Evolutionary conservation across 345 rosid genomes (phyloP).

Genomic region (Garcia nutans): DNA sequence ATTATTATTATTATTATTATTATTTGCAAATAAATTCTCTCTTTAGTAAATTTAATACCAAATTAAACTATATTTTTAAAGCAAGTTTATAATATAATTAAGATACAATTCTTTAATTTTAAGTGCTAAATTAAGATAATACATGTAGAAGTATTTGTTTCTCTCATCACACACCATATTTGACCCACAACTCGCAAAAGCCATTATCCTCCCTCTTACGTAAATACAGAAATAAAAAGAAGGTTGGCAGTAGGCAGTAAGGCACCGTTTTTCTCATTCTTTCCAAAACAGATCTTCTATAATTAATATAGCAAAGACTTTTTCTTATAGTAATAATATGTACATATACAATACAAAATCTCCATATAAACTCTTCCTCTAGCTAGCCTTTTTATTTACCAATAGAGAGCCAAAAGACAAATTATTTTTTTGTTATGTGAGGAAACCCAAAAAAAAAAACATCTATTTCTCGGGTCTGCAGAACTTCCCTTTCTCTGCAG

Average conservation of each 20-base stretch:
- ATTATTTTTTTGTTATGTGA: conserved; percentile 36
- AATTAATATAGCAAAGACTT: not conserved
- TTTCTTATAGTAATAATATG: conserved; percentile 5
- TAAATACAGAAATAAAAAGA: not conserved
- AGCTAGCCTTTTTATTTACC: conserved; percentile 30
- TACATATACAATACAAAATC: not conserved
- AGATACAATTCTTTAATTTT: too few relatives aligned
- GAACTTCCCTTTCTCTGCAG: conserved; percentile 16
- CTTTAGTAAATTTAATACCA: too few relatives aligned
- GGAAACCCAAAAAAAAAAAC: conserved; percentile 34
- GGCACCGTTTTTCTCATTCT: conserved; percentile 32
- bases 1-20: too few relatives aligned
- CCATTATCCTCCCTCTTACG: conserved; percentile 22
- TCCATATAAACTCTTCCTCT: not conserved
- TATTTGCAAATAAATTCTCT: too few relatives aligned
- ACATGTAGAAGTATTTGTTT: too few relatives aligned
- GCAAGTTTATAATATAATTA: too few relatives aligned
- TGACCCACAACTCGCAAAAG: conserved; percentile 20
- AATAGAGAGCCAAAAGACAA: conserved; percentile 49
- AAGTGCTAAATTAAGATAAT: too few relatives aligned
- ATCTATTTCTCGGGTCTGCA: conserved; percentile 43
- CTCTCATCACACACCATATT: conserved; percentile 12
- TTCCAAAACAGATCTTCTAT: conserved; percentile 33
- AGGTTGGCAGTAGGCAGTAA: conserved; percentile 21
- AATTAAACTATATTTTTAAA: too few relatives aligned